Evolutionary conservation across 1,139 yeast genomes (phyloP), one percentile per base, ranked within the genome.

Genomic region (Taphrina flavorubra): DNA sequence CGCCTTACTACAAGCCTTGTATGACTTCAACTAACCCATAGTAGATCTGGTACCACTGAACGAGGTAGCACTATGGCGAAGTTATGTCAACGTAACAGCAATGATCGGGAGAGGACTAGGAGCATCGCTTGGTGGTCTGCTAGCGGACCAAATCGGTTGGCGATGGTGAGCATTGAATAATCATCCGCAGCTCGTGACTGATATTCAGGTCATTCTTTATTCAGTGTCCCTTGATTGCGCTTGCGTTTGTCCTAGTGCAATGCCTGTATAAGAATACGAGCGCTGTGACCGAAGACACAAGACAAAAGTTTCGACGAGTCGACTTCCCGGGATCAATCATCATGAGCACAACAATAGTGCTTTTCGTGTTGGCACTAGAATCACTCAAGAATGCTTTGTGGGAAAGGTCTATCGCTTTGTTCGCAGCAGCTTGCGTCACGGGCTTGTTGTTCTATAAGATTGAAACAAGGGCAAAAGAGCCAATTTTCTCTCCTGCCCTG

Each of bases 61-160:
- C 7, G 67, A 63, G 16, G 62, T 63, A 14, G 67, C 67, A 25
- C 31, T 37, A 11, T 63, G 67, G 67, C n/a, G 67, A 37, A 46
- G 59, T 36, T 63, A 63, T 53, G 67, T 63, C 63, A 63, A 63
- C 40, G 40, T 63, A 6, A 37, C 62, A 36, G 51, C 61, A 7
- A 63, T 61, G 31, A 16, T 40, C 2, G 67, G 67, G 11, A 36
- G 67, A 53, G 56, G 62, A 18, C 14, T 63, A 14, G 67, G 67
- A 11, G 67, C 53, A 5, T 63, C 67, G 4, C 18, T 63, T 42
- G 67, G 67, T 11, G 67, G 67, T 6, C 40, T 39, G 51, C 36
- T 63, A 34, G 56, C 67, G 6, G 67, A 63, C 36, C 25, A 20
- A 13, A 34, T 63, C 34, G 67, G 67, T 13, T 63, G 67, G 67